phyloP scores from a whole-genome alignment of 495 filamentous ascomycete genomes.

The Hypoxylon fragiforme region DNA sequence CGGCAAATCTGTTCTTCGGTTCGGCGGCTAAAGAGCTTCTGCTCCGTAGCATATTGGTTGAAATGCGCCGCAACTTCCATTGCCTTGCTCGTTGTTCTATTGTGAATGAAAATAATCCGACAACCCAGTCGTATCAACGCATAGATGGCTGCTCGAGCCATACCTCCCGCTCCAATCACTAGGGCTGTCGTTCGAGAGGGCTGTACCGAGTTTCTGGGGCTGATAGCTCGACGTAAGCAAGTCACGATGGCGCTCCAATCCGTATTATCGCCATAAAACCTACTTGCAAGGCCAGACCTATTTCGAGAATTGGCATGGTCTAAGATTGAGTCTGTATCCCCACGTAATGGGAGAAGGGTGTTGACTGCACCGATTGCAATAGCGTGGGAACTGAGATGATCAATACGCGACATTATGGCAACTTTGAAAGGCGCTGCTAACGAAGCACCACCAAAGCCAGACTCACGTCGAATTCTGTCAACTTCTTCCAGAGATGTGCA shows the following conservation, averaged over 20 bases:
- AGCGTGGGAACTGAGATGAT: conserved; percentile 72
- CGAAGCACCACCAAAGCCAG: conserved; percentile 72
- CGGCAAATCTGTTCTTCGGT: conserved; percentile 56
- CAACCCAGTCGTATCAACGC: conserved; percentile 78
- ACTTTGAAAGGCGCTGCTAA: conserved; percentile 78
- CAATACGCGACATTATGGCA: conserved; percentile 66
- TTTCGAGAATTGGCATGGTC: conserved; percentile 69
- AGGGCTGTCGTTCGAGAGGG: conserved; percentile 66
- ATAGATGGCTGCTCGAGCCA: conserved; percentile 79
- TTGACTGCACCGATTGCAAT: conserved; percentile 82
- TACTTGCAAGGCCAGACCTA: conserved; percentile 63
- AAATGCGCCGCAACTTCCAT: conserved; percentile 72
- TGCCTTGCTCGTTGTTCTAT: conserved; percentile 66
- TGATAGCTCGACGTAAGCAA: conserved; percentile 74
- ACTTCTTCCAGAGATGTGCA: conserved; percentile 66
- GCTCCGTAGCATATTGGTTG: conserved; percentile 51
- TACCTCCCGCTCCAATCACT: conserved; percentile 79
- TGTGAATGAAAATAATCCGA: conserved; percentile 77
- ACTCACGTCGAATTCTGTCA: conserved; percentile 62
- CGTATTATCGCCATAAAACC: conserved; percentile 82
- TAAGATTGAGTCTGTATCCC: conserved; percentile 60
- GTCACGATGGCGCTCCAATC: conserved; percentile 76
- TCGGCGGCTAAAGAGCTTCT: conserved; percentile 45
- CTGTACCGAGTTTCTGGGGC: conserved; percentile 76
- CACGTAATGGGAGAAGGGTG: conserved; percentile 75